phyloP scores from a whole-genome alignment of 441 rosid genomes.

The Croton setiger region DNA sequence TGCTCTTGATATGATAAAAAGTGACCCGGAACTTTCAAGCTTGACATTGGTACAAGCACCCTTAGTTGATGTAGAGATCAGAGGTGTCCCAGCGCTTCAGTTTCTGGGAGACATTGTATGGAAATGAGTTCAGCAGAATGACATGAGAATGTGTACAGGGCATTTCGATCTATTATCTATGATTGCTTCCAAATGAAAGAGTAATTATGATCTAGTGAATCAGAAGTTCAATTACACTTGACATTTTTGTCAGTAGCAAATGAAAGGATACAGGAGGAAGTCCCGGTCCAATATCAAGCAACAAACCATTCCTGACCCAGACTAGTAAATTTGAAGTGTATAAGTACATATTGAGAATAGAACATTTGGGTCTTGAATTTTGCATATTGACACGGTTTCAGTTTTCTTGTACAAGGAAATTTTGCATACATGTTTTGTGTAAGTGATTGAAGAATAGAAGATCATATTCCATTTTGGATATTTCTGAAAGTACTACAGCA shows the following conservation, averaged over 20 bases:
- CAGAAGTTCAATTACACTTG: background rate
- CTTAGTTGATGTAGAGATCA: constrained; percentile 87
- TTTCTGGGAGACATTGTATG: constrained; percentile 86
- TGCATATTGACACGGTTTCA: background rate
- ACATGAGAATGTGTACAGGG: background rate
- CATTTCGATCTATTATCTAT: background rate
- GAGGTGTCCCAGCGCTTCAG: constrained; percentile 94
- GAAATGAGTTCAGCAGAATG: constrained; percentile 45
- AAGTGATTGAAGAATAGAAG: background rate
- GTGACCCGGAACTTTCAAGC: constrained; percentile 71
- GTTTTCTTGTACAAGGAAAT: background rate
- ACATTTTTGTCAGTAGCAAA: constrained; percentile 6
- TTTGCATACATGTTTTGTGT: background rate
- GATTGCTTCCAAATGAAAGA: background rate
- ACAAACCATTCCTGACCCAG: background rate
- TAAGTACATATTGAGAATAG: background rate
- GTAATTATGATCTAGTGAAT: background rate
- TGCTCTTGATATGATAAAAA: constrained; percentile 68
- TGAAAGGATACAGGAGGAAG: constrained; percentile 9
- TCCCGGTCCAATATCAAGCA: background rate
- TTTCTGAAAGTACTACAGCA: too few species aligned
- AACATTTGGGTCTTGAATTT: background rate
- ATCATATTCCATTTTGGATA: background rate
- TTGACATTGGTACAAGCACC: constrained; percentile 76
- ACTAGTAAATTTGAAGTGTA: background rate